Conservation (phyloP, 78 protist species). For the Dictyostelium firmibasis region DNA sequence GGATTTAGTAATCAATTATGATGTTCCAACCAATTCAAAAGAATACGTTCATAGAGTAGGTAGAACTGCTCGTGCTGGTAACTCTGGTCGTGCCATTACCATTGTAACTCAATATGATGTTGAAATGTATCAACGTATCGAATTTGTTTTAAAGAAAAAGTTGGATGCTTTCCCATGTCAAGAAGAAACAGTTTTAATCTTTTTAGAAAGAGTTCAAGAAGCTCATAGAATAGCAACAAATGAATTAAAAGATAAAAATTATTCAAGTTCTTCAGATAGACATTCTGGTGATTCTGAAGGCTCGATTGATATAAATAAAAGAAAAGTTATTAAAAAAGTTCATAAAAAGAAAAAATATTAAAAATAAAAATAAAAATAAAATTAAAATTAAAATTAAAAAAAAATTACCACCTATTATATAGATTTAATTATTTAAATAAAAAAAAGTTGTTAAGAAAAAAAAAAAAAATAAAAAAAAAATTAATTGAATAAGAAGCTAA, state of each 20-base stretch:
- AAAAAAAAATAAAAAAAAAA: no score
- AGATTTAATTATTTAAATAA: no score
- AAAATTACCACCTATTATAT: no score
- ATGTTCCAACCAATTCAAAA: conserved; percentile 92
- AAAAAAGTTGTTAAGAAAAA: no score
- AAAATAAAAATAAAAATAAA: neutral
- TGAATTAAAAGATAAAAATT: conserved; percentile 33
- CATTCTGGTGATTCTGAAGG: conserved; percentile 36
- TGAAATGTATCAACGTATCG: conserved; percentile 95
- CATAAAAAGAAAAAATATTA: conserved; percentile 46
- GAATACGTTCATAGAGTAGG: conserved; percentile 98
- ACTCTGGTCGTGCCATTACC: conserved; percentile 92
- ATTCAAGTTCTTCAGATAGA: neutral
- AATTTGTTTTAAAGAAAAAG: conserved; percentile 88
- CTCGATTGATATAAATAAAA: conserved; percentile 4
- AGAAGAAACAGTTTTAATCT: conserved; percentile 82
- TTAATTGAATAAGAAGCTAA: no score
- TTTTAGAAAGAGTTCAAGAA: conserved; percentile 86
- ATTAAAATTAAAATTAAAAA: no score
- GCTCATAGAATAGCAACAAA: conserved; percentile 44
- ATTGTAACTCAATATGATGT: conserved; percentile 98
- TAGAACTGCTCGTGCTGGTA: conserved; percentile 98
- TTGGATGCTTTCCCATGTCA: conserved; percentile 81
- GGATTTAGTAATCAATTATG: conserved; percentile 97
- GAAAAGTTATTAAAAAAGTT: conserved; percentile 14